A percentile compares a stretch with the other conserved stretches of the same genome.
These are phyloP conservation scores for Phytopythium ostracodes DNA, from an alignment of 352 stramenopile species.

Conservation along the genomic window DNA sequence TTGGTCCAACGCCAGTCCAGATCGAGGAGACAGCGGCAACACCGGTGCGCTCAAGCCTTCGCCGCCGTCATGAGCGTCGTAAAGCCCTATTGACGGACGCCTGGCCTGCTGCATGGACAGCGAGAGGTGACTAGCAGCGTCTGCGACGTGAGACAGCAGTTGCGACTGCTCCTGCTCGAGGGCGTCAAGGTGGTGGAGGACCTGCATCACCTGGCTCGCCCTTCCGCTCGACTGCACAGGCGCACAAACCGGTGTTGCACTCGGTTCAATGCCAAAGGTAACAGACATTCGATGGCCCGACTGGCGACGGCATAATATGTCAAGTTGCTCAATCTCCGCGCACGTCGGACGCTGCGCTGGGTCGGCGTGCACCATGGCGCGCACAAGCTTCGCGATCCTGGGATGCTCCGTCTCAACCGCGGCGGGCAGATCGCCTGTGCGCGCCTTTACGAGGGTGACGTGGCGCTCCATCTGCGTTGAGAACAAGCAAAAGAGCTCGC, in stretches of 20 bases:
- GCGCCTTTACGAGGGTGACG: constrained; percentile 41
- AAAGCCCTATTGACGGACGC: background rate
- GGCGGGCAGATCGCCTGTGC: constrained; percentile 33
- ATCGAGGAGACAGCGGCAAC: background rate
- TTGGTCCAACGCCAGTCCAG: background rate
- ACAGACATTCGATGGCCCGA: background rate
- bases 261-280: background rate
- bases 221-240: background rate
- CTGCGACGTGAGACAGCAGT: background rate
- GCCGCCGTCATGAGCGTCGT: background rate
- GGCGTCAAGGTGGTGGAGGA: background rate
- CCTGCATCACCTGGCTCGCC: background rate
- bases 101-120: constrained; percentile 1
- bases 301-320: background rate
- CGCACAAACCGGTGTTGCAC: background rate
- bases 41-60: background rate
- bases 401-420: constrained; percentile 31
- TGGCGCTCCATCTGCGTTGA: constrained; percentile 79
- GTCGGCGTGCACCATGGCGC: constrained; percentile 48
- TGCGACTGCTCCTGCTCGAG: constrained; percentile 2
- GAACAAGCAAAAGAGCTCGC: constrained; percentile 73
- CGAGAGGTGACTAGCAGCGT: constrained; percentile 1
- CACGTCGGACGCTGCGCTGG: constrained; percentile 36
- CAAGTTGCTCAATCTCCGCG: constrained; percentile 28
- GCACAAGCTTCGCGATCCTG: constrained; percentile 39